Conservation (phyloP, 768 basidiomycete genomes). For the Kwoniella heveanensis region DNA sequence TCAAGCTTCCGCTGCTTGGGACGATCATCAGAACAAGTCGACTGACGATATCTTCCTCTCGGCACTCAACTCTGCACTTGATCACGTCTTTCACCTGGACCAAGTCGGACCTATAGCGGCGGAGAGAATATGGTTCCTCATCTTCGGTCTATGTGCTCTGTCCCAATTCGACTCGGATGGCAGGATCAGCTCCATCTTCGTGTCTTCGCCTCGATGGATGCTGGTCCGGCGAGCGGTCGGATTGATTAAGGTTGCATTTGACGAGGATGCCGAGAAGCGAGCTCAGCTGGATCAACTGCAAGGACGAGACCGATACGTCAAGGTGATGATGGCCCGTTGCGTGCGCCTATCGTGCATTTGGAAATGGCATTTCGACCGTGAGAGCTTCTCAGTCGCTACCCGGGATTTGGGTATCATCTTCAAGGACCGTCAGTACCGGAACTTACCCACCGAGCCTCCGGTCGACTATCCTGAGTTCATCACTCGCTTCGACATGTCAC, state of each 20-base stretch:
- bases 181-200: slow-evolving; percentile 60
- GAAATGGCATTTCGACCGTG: slow-evolving; percentile 69
- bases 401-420: slow-evolving; percentile 71
- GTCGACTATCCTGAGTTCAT: slow-evolving; percentile 74
- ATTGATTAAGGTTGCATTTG: slow-evolving; percentile 61
- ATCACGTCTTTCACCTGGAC: slow-evolving; percentile 30
- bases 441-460: slow-evolving; percentile 64
- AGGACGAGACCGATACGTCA: slow-evolving; percentile 72
- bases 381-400: slow-evolving; percentile 62
- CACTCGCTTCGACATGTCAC: slow-evolving; percentile 61
- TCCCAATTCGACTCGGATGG: slow-evolving; percentile 75
- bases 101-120: slow-evolving; percentile 52
- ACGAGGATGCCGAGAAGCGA: slow-evolving; percentile 58
- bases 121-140: slow-evolving; percentile 72
- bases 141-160: slow-evolving; percentile 71
- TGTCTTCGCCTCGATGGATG: slow-evolving; percentile 62
- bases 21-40: slow-evolving; percentile 57
- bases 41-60: slow-evolving; percentile 56
- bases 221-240: slow-evolving; percentile 65
- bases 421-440: slow-evolving; percentile 72
- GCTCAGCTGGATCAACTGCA: slow-evolving; percentile 59
- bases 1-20: slow-evolving; percentile 60
- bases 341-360: slow-evolving; percentile 73
- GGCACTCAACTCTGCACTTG: slow-evolving; percentile 30
- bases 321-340: slow-evolving; percentile 70